Percentiles rank a stretch among this genome's conserved stretches.
These are phyloP conservation scores for Penicillium sp. DNA, from an alignment of 2,329 filamentous ascomycete species.

Conservation along the genomic window DNA sequence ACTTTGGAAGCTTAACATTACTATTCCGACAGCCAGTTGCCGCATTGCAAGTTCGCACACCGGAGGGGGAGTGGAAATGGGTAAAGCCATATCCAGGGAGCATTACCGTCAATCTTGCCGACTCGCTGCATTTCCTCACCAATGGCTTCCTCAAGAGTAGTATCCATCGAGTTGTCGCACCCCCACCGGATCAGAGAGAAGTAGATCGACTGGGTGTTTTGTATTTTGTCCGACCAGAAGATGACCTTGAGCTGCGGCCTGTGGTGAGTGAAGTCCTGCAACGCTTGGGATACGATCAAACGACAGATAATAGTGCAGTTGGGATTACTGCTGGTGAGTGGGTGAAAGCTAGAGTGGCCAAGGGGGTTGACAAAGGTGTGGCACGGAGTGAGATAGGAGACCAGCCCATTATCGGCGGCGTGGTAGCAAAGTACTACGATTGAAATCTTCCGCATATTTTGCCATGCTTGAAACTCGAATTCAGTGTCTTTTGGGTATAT, in stretches of 20 bases:
- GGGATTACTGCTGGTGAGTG: slow-evolving; percentile 20
- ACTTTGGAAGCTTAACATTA: slow-evolving; percentile 56
- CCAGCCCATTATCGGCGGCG: slow-evolving; percentile 19
- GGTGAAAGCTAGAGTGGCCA: slow-evolving; percentile 23
- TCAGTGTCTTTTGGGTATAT: neutral
- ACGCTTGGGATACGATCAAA: slow-evolving; percentile 26
- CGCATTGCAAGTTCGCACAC: slow-evolving; percentile 53
- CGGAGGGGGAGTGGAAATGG: slow-evolving; percentile 50
- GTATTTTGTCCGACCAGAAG: slow-evolving; percentile 48
- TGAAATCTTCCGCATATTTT: neutral
- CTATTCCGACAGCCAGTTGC: slow-evolving; percentile 59
- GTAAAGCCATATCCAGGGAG: slow-evolving; percentile 49
- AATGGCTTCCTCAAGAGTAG: slow-evolving; percentile 51
- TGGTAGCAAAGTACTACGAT: slow-evolving; percentile 21
- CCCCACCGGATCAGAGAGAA: slow-evolving; percentile 46
- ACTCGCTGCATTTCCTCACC: slow-evolving; percentile 49
- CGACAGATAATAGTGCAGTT: slow-evolving; percentile 7
- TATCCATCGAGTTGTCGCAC: slow-evolving; percentile 48
- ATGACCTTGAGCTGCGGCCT: slow-evolving; percentile 27
- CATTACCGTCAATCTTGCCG: slow-evolving; percentile 53
- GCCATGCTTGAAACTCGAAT: neutral
- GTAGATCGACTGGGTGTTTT: slow-evolving; percentile 41
- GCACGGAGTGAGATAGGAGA: slow-evolving; percentile 15
- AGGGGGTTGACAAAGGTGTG: slow-evolving; percentile 17
- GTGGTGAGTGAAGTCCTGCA: slow-evolving; percentile 33